Evolutionary conservation across 352 stramenopile genomes (phyloP), one percentile per base, ranked within the genome.

Genomic region (Phytophthora pistaciae): DNA sequence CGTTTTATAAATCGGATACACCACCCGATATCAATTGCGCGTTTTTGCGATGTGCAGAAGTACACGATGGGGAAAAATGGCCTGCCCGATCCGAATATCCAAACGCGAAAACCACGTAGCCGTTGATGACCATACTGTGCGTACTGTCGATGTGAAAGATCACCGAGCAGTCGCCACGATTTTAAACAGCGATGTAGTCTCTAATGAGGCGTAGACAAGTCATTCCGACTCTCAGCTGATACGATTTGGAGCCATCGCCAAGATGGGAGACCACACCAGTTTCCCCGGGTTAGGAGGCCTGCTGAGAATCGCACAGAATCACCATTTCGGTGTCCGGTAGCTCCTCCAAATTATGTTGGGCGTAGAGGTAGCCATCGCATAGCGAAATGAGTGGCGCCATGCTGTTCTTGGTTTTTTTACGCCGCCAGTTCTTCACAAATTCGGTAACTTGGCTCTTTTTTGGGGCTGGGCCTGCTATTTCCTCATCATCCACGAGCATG

Each of bases 371-470:
- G 52, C n/a, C 44, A 11, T 64, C 54, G 10, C 54, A 59, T 4
- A 64, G 14, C 31, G 29, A 31, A 27, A 64, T 59, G 18, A 70
- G 49, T 1, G 31, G 38, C 5, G 9, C 16, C 54, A 59, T 64
- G 3, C 29, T 48, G 29, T 69, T 20, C 20, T 21, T 69, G 5
- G 20, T 20, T 1, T n/a, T 42, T 23, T 58, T 23, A 1, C 63
- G 27, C 18, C 63, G 58, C 40, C 53, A 69, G 10, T 69, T 63
- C 29, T 64, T 69, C 0, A 64, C 63, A 36, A 56, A 63, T 8
- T 69, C 29, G 1, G 21, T 14, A 0, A 59, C 63, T 31, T 69
- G 54, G 0, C 11, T n/a, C 14, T 42, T 6, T 27, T 50, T 58
- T 1, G 63, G 53, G 0, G 40, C 25, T 2, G 38, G 53, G 0